Conservation (phyloP, 2,329 filamentous ascomycete genomes). For the Monosporascus sp. region DNA sequence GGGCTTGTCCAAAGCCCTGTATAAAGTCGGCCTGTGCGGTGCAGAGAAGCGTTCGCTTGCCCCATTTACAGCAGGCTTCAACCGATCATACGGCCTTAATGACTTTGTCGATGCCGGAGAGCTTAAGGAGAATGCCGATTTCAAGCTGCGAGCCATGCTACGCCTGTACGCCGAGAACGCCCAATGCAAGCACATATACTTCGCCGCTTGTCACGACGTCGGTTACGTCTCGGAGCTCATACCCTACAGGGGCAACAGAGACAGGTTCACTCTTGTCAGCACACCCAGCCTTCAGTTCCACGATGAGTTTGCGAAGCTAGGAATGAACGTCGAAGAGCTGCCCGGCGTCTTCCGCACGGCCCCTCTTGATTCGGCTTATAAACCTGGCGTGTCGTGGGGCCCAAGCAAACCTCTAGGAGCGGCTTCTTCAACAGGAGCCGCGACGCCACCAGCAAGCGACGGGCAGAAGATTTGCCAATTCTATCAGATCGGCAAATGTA, state of each 20-base stretch:
- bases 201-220: slow-evolving; percentile 57
- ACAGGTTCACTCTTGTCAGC: slow-evolving; percentile 51
- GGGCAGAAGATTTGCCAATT: slow-evolving; percentile 20
- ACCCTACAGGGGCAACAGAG: slow-evolving; percentile 41
- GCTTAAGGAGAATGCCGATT: slow-evolving; percentile 54
- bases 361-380: slow-evolving; percentile 21
- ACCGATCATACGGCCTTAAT: slow-evolving; percentile 49
- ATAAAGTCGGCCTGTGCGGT: slow-evolving; percentile 43
- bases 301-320: slow-evolving; percentile 46
- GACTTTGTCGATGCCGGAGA: slow-evolving; percentile 59
- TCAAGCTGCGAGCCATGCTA: slow-evolving; percentile 49
- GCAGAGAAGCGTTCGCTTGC: slow-evolving; percentile 51
- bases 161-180: slow-evolving; percentile 50
- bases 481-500: slow-evolving; percentile 23
- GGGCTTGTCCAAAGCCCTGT: slow-evolving; percentile 45
- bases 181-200: slow-evolving; percentile 60
- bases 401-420: background rate
- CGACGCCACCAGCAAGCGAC: slow-evolving; percentile 3
- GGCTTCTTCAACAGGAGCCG: background rate
- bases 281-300: slow-evolving; percentile 41
- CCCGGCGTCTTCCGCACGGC: slow-evolving; percentile 46
- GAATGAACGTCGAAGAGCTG: slow-evolving; percentile 45
- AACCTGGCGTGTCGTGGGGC: background rate
- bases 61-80: slow-evolving; percentile 52
- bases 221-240: slow-evolving; percentile 53